These are phyloP conservation scores for Gossypium longicalyx DNA, from an alignment of 345 rosid genomes.

Conservation along the genomic window DNA sequence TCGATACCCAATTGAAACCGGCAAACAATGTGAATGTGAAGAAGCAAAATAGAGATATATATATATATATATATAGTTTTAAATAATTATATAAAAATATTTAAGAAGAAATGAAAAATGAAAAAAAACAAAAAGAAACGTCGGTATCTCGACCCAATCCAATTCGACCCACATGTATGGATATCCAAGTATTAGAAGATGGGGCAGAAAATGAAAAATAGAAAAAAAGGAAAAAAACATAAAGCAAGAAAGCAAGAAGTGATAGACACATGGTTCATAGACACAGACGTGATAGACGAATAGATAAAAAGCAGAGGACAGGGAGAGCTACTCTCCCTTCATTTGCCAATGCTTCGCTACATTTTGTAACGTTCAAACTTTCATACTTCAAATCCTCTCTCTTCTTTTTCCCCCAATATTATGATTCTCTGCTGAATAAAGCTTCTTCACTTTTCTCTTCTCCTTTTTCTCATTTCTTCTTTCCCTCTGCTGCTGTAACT, in stretches of 20 bases:
- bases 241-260: no score
- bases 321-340: not conserved
- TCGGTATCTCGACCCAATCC: not conserved
- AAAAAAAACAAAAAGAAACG: no score
- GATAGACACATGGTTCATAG: no score
- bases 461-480: not conserved
- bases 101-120: no score
- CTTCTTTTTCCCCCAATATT: constrained; percentile 1
- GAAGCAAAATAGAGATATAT: no score
- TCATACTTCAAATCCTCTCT: constrained; percentile 17
- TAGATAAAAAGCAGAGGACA: not conserved
- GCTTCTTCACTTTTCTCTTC: constrained; percentile 4
- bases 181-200: not conserved
- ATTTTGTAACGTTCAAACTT: constrained; percentile 17
- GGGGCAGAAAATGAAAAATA: not conserved
- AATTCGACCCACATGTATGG: not conserved
- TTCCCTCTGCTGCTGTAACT: not conserved
- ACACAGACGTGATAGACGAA: no score
- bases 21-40: no score
- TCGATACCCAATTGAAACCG: no score
- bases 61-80: no score
- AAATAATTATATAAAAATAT: no score
- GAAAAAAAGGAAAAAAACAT: no score
- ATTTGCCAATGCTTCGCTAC: not conserved
- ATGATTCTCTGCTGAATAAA: constrained; percentile 14